A percentile compares a stretch with the other conserved stretches of the same genome.
These are phyloP conservation scores for Colletotrichum liriopes DNA, from an alignment of 2,329 filamentous ascomycete species.

Conservation along the genomic window DNA sequence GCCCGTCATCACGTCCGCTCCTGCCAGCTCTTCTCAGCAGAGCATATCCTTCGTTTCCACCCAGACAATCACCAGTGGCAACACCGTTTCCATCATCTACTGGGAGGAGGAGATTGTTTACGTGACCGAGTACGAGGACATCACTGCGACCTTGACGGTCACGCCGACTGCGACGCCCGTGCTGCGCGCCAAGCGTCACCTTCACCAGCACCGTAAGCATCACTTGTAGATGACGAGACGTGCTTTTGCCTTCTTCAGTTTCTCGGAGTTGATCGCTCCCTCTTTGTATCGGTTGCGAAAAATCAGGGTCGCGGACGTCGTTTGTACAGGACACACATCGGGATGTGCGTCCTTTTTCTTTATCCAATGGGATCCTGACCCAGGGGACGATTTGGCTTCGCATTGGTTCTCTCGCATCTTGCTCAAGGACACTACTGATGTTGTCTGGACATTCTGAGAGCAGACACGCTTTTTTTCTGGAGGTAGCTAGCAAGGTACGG, in stretches of 20 bases:
- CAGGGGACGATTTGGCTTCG: slow-evolving; percentile 39
- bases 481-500: slow-evolving; percentile 40
- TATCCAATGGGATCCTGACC: slow-evolving; percentile 20
- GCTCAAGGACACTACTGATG: slow-evolving; percentile 34
- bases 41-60: slow-evolving; percentile 62
- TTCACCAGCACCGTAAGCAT: slow-evolving; percentile 58
- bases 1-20: slow-evolving; percentile 47
- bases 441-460: slow-evolving; percentile 41
- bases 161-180: slow-evolving; percentile 49
- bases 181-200: slow-evolving; percentile 49
- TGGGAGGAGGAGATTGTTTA: slow-evolving; percentile 71
- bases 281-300: slow-evolving; percentile 24
- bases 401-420: slow-evolving; percentile 41
- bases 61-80: slow-evolving; percentile 66
- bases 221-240: slow-evolving; percentile 31
- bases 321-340: slow-evolving; percentile 33
- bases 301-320: slow-evolving; percentile 23
- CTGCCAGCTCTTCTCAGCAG: slow-evolving; percentile 17
- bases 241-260: slow-evolving; percentile 15
- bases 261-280: slow-evolving; percentile 18
- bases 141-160: slow-evolving; percentile 59
- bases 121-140: slow-evolving; percentile 62
- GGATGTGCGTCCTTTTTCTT: slow-evolving; percentile 35
- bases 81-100: slow-evolving; percentile 69
- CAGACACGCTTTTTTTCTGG: slow-evolving; percentile 38